Conservation (phyloP, 805 yeast genomes). For the Myxozyma neotropica region DNA sequence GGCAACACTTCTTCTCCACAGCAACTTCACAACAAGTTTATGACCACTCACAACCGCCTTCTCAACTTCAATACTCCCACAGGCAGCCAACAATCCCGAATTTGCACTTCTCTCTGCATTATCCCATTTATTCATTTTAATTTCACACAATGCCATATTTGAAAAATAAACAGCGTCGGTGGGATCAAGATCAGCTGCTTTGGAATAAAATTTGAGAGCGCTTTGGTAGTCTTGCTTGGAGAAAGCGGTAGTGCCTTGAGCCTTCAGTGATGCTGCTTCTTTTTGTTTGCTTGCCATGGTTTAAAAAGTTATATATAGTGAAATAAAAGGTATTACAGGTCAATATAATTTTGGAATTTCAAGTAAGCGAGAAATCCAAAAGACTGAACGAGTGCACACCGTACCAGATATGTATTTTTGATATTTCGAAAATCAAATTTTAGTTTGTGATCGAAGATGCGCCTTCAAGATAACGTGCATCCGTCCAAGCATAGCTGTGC, state of each 20-base stretch:
- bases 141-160: slow-evolving; percentile 68
- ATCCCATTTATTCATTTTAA: slow-evolving; percentile 54
- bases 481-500: too few relatives aligned
- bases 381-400: too few relatives aligned
- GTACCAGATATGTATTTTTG: too few relatives aligned
- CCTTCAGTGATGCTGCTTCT: slow-evolving; percentile 8
- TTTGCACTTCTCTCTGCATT: slow-evolving; percentile 54
- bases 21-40: slow-evolving; percentile 10
- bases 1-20: slow-evolving; percentile 23
- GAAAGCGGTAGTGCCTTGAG: slow-evolving; percentile 58
- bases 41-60: slow-evolving; percentile 6
- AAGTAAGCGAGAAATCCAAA: too few relatives aligned
- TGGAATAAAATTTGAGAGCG: slow-evolving; percentile 58
- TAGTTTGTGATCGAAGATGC: not conserved
- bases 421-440: not conserved
- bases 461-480: not conserved
- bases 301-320: not conserved
- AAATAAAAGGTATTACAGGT: too few relatives aligned
- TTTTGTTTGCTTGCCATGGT: not conserved
- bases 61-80: not conserved
- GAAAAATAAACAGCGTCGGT: slow-evolving; percentile 59
- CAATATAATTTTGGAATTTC: too few relatives aligned
- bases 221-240: slow-evolving; percentile 47
- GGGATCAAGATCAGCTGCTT: slow-evolving; percentile 56
- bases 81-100: slow-evolving; percentile 7